Percentiles rank a stretch among this genome's conserved stretches.
phyloP scores from a whole-genome alignment of 108 stramenopile genomes.

The Cylindrotheca closterium region DNA sequence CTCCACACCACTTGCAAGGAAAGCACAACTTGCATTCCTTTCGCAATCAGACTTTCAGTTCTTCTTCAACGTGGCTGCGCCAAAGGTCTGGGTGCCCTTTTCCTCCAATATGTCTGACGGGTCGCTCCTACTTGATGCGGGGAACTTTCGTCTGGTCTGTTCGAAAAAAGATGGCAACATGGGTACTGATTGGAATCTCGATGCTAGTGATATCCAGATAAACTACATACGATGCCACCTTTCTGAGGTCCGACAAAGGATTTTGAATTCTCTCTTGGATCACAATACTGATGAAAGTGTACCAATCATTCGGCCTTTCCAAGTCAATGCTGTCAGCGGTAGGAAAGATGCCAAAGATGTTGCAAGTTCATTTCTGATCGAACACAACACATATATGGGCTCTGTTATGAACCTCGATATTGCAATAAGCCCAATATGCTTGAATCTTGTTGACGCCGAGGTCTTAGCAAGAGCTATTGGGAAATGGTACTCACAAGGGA shows the following conservation, averaged over 20 bases:
- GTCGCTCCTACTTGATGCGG: conserved; percentile 66
- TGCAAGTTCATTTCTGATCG: conserved; percentile 4
- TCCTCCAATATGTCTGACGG: conserved; percentile 44
- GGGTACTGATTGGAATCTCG: conserved; percentile 40
- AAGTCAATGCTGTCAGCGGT: conserved; percentile 27
- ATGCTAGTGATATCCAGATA: conserved; percentile 55
- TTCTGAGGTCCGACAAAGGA: conserved; percentile 11
- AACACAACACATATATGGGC: conserved; percentile 21
- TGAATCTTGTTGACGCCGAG: conserved; percentile 78
- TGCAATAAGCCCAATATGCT: conserved; percentile 47
- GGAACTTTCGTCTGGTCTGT: conserved; percentile 44
- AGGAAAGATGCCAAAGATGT: conserved; percentile 4
- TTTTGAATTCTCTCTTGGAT: conserved; percentile 14
- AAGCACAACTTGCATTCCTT: conserved; percentile 66
- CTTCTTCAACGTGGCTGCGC: conserved; percentile 64
- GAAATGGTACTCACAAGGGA: conserved; percentile 50
- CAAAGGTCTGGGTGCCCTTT: conserved; percentile 76
- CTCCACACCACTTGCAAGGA: conserved; percentile 75
- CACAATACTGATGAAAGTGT: not conserved
- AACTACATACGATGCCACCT: conserved; percentile 44
- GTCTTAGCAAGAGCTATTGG: conserved; percentile 55
- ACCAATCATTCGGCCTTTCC: conserved; percentile 56
- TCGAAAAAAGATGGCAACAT: conserved; percentile 40
- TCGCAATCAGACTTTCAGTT: conserved; percentile 61
- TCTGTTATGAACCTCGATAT: conserved; percentile 27